Evolutionary conservation across 2,329 filamentous ascomycete genomes (phyloP).

Genomic region (Dryadomyces sulphureus): DNA sequence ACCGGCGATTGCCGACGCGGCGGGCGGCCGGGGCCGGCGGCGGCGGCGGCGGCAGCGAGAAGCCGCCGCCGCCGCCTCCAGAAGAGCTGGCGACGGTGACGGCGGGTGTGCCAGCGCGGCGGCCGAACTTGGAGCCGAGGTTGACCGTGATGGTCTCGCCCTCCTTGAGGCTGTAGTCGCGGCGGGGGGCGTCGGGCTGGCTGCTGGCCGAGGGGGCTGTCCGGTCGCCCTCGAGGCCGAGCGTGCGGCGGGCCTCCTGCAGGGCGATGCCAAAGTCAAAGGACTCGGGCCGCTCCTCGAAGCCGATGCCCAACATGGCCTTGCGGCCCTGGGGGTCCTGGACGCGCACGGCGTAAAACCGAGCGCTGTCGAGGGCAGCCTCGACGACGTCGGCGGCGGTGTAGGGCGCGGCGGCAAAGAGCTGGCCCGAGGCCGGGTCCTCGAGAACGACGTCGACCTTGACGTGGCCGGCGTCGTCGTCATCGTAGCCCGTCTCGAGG

Average conservation of each 20-base stretch:
- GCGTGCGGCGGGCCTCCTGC: constrained; percentile 59
- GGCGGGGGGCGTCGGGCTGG: constrained; percentile 34
- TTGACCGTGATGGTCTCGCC: constrained; percentile 81
- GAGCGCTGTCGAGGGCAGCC: constrained; percentile 60
- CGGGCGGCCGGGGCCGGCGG: constrained; percentile 49
- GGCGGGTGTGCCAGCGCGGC: constrained; percentile 21
- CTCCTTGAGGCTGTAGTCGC: constrained; percentile 75
- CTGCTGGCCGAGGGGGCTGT: constrained; percentile 17
- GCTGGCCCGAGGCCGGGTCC: constrained; percentile 53
- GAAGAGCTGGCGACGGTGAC: constrained; percentile 15
- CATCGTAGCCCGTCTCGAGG: constrained; percentile 51
- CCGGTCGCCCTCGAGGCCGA: constrained; percentile 39
- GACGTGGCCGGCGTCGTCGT: constrained; percentile 21
- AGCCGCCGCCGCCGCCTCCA: constrained; percentile 23
- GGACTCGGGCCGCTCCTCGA: constrained; percentile 72
- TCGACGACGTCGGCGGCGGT: constrained; percentile 51
- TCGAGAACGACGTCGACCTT: constrained; percentile 68
- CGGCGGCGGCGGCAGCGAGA: constrained; percentile 64
- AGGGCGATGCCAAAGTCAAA: constrained; percentile 74
- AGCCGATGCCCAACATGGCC: constrained; percentile 70
- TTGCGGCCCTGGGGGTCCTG: constrained; percentile 61
- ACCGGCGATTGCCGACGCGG: constrained; percentile 15
- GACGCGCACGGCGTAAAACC: constrained; percentile 76
- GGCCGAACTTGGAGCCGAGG: constrained; percentile 39
- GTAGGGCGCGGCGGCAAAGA: constrained; percentile 79